Evolutionary conservation across 192 early-diverging fungal species (phyloP).

Genomic region (Coemansia sp.): DNA sequence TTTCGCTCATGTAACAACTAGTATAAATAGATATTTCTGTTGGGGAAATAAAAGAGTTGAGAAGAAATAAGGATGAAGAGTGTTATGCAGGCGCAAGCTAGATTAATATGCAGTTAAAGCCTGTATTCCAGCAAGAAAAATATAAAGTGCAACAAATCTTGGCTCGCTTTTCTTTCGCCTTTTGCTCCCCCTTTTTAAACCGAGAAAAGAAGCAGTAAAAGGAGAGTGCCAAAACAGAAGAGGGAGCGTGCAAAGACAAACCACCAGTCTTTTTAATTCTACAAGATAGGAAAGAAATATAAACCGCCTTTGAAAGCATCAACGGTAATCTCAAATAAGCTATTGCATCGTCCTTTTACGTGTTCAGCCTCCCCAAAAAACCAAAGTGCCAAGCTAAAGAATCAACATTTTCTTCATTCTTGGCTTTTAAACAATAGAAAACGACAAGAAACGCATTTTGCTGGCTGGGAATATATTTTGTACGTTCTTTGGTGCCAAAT

Average conservation of each 20-base stretch:
- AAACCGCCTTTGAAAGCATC: no score
- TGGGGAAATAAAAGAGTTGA: background rate
- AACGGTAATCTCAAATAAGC: no score
- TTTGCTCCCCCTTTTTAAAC: background rate
- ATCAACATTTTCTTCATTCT: no score
- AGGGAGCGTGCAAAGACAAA: background rate
- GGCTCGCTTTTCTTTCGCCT: background rate
- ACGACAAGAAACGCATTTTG: no score
- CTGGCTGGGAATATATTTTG: no score
- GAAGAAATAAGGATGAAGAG: background rate
- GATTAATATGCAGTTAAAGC: background rate
- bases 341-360: no score
- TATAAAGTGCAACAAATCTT: background rate
- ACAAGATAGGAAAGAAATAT: no score
- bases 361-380: no score
- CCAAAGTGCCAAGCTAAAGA: no score
- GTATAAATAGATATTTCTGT: background rate
- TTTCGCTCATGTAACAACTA: slow-evolving; percentile 2
- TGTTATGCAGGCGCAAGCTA: background rate
- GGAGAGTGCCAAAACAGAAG: background rate
- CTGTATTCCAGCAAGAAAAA: background rate
- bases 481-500: no score
- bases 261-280: background rate
- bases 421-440: no score
- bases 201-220: background rate